Evolutionary conservation across 257 asterid species (phyloP), one percentile per base, ranked within the genome.

Genomic region (Solanum tacnaense): DNA sequence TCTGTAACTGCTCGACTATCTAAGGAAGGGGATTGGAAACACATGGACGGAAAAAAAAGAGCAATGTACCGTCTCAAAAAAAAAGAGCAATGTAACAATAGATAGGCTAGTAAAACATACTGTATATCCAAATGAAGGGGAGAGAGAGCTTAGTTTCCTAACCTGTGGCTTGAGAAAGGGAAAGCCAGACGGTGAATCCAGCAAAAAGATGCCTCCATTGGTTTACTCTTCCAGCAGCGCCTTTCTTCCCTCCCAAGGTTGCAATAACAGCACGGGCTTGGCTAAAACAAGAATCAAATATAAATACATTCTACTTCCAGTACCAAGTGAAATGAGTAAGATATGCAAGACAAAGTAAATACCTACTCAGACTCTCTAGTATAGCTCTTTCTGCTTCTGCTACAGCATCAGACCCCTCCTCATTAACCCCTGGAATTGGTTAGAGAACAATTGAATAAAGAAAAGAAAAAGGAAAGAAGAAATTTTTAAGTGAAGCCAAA

Each of bases 231-330:
- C 90, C 83, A 85, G 96, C 98, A 9, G 97, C 96, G 78, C 99
- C 98, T 84, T 91, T 89, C 68, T 87, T 81, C 65, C 96, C 98
- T 86, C 99, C 98, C 91, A 96, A 88, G 49, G 98, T 97, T 52
- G 98, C 97, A 52, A 97, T 93, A 75, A 97, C 98, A 29, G 94
- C 91, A 88, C 99, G 95, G 25, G 97, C 98, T 87, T 96, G 98
- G 90, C 99, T 97, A 96, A 41, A 91, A 92, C 89, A 49, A 44
- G 89, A 88, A 73, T 41, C 87, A 78, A 60, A 84, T 52, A 56
- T 18, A 76, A 76, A 72, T 85, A 88, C 83, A 85, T 39, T 76
- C 36, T 31, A 86, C 76, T 56, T 87, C 79, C 44, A 75, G 18
- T 23, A 85, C 84, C 87, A 35, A 85, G 16, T 41, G 76, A 86